Base-by-base conservation (phyloP, 2,329 filamentous ascomycete species). In the Claviceps africana region DNA sequence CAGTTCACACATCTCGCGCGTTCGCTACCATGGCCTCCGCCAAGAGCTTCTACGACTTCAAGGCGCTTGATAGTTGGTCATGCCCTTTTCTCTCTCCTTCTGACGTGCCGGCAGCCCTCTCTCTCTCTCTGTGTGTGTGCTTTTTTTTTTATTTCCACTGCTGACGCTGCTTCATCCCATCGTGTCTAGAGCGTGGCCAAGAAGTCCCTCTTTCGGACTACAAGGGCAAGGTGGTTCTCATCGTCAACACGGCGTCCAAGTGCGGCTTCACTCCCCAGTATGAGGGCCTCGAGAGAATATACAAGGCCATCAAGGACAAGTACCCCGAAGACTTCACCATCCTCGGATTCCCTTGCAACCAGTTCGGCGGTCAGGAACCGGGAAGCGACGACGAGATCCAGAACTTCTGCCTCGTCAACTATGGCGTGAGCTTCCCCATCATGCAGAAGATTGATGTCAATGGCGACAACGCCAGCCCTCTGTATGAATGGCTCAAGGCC, bases 231-330 rank as follows among this genome's bases (percentile, higher is more conserved):
- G 91, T 97, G 60, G 81, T 97, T 61, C 84, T 98, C 55, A 77
- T 95, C 63, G 89, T 98, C 73, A 98, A 98, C 81, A 96, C 91
- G 1, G 93, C 93, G 60, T 95, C 88, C 68, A 96, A 97, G 76
- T 98, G 93, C 76, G 91, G 93, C 68, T 97, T 97, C 81, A 97
- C 93, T 2, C 89, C 89, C 13, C 93, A 98, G 72, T 96, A 93
- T 71, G 83, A 80, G 57, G 88, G 86, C 33, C 86, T 98, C 50
- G 90, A 98, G 74, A 84, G 80, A 64, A 80, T 98, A 57, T 95
- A 95, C 81, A 86, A 95, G 69, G 71, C 75, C 53, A 63, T 96
- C 65, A 81, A 80, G 61, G 74, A 74, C 59, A 76, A 80, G 63
- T 74, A 94, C 74, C 78, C 69, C 33, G 81, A 88, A 58, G 78